Base-by-base conservation (phyloP, 805 yeast species). In the Zygosaccharomyces bisporus region DNA sequence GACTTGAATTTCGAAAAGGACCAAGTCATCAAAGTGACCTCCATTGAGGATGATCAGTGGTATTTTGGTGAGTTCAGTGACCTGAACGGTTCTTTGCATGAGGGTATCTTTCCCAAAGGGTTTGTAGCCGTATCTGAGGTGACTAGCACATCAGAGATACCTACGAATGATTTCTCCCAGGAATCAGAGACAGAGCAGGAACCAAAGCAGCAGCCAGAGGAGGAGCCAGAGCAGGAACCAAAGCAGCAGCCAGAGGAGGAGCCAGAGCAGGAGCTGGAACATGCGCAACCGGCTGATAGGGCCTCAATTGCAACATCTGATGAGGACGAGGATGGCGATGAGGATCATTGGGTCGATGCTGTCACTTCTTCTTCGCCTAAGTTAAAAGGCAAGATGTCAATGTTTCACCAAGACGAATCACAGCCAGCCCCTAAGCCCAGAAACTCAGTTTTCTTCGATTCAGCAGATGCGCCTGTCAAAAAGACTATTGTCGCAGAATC, bases 1-100 rank as follows among this genome's bases (percentile, higher is more conserved):
- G 99, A 91, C 63, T 73, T 91, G 60, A 71, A 76, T 24, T 90
- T 91, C 54, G 62, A 64, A 0, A 77, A 70, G 4, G 90, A 85
- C 16, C 88, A 85, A 60, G 53, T 76, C 21, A 82, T 91, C 52
- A 77, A 80, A 2, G 96, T 91, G 19, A 79, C 82, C 4, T 80
- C 78, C 30, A 72, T 86, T 41, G 96, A 88, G 54, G 97, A 91
- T 63, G 95, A 81, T 5, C 96, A 90, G 51, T 93, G 98, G 98
- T 84, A 78, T 60, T 70, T 76, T 29, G 99, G 99, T 3, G 68
- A 72, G 4, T 84, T 75, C 54, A 58, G 56, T 2, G 75, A 69
- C 48, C 23, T 47, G 1, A 36, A 46, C 16, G 86, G 86, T 4
- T 56, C 49, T 6, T 33, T 53, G 18, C 65, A 68, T 34, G 64